Evolutionary conservation across 106 monocot genomes (phyloP).

Genomic region (Phalaenopsis equestris): DNA sequence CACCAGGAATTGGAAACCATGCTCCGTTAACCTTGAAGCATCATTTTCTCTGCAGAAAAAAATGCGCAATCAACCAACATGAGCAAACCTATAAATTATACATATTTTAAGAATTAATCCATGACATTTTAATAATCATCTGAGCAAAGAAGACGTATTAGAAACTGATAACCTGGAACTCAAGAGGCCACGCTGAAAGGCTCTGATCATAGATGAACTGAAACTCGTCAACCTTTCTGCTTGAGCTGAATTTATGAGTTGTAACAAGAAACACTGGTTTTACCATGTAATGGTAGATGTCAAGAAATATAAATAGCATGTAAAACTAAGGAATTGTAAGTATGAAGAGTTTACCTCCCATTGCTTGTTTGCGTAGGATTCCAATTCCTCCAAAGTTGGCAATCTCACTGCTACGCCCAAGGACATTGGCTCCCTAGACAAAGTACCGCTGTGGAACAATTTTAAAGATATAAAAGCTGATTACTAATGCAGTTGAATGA

Average conservation of each 20-base stretch:
- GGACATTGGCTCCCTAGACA: conserved; percentile 83
- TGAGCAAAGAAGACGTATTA: neutral
- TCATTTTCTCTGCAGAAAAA: conserved; percentile 76
- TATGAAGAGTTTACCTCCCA: conserved; percentile 66
- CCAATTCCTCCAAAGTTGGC: conserved; percentile 75
- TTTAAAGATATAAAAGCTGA: neutral
- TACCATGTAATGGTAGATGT: conserved; percentile 5
- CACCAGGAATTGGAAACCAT: conserved; percentile 97
- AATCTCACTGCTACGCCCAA: conserved; percentile 56
- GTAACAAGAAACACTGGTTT: conserved; percentile 78
- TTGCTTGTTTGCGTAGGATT: conserved; percentile 71
- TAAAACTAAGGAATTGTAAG: neutral
- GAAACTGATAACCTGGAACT: conserved; percentile 57
- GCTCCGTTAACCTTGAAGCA: conserved; percentile 78
- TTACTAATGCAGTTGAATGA: neutral
- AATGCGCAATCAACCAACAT: neutral
- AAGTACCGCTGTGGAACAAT: conserved; percentile 47
- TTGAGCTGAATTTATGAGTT: conserved; percentile 92
- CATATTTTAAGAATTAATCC: neutral
- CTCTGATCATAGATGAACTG: conserved; percentile 83
- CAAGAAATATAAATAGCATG: conserved; percentile 4
- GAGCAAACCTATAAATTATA: neutral
- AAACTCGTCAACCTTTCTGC: conserved; percentile 62
- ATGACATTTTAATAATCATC: neutral
- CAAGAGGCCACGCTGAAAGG: conserved; percentile 93